Evolutionary conservation across 1,139 yeast genomes (phyloP), one percentile per base, ranked within the genome.

Genomic region (Yamadazyma sp.): DNA sequence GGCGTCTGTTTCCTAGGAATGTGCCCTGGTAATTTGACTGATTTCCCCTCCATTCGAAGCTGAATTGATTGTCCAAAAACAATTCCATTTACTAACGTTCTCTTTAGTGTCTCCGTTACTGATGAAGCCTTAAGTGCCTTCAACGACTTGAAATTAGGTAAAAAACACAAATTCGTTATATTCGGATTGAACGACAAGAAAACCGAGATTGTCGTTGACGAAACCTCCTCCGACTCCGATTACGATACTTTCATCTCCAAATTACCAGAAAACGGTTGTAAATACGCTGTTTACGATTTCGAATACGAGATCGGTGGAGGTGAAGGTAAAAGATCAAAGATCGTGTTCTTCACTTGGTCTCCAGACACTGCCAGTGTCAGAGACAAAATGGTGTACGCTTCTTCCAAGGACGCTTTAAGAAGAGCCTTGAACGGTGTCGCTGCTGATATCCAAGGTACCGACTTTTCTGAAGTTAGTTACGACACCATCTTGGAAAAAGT

Each of bases 351-450:
- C 75, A 85, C 94, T 53, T 92, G 99, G 99, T 83, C 97, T 48
- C 98, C 98, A 58, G 98, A 94, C 64, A 86, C 95, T 47, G 96
- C 98, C 40, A 88, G 95, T 47, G 82, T 94, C 58, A 86, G 89
- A 73, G 67, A 94, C 56, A 92, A 92, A 84, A 94, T 92, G 98
- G 87, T 91, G 47, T 91, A 89, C 74, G 98, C 99, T 37, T 82
- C 97, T 9, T 91, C 98, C 48, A 91, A 89, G 74, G 98, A 92
- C 58, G 95, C 98, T 40, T 80, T 92, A 62, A 92, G 98, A 78
- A 88, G 96, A 72, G 92, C 98, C 36, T 79, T 92, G 61, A 91
- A 87, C 64, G 99, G 99, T 66, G 81, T 94, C 54, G 75, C 96
- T 43, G 69, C 95, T 54, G 98, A 92, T 61, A 76, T 92, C 58